phyloP scores from a whole-genome alignment of 257 asterid genomes.

The Dorcoceras hygrometricum region DNA sequence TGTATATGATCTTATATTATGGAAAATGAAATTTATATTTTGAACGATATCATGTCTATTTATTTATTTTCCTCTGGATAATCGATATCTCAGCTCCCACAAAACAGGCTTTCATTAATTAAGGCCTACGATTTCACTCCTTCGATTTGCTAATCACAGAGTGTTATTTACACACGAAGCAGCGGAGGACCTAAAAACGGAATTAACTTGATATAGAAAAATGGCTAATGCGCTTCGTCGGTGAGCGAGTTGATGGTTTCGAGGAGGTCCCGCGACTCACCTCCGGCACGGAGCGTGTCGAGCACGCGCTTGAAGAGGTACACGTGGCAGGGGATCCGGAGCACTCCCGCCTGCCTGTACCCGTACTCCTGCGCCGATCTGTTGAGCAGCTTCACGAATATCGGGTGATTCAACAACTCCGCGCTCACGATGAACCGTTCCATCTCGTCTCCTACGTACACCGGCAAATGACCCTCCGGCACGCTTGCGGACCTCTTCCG shows the following conservation, averaged over 20 bases:
- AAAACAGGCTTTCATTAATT: no score
- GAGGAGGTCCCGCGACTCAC: conserved; percentile 27
- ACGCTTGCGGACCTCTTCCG: conserved; percentile 21
- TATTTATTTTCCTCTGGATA: no score
- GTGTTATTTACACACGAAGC: no score
- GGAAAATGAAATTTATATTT: no score
- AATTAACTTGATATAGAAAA: no score
- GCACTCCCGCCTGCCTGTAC: conserved; percentile 49
- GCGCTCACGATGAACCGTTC: conserved; percentile 57
- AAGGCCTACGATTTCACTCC: no score
- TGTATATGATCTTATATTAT: no score
- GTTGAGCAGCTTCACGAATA: conserved; percentile 41
- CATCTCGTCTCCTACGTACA: conserved; percentile 61
- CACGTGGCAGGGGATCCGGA: conserved; percentile 58
- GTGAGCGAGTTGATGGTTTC: conserved; percentile 30
- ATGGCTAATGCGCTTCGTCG: not conserved
- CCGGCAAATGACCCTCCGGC: conserved; percentile 57
- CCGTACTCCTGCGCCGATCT: conserved; percentile 59
- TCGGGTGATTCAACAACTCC: conserved; percentile 46
- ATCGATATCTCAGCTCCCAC: no score
- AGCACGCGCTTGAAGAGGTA: conserved; percentile 48
- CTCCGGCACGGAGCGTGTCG: conserved; percentile 44
- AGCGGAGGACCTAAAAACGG: no score
- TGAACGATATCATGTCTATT: no score
- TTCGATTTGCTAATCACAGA: no score